A percentile compares a stretch with the other conserved stretches of the same genome.
These are phyloP conservation scores for Lolium rigidum DNA, from an alignment of 176 grass and related monocot genomes.

Conservation along the genomic window DNA sequence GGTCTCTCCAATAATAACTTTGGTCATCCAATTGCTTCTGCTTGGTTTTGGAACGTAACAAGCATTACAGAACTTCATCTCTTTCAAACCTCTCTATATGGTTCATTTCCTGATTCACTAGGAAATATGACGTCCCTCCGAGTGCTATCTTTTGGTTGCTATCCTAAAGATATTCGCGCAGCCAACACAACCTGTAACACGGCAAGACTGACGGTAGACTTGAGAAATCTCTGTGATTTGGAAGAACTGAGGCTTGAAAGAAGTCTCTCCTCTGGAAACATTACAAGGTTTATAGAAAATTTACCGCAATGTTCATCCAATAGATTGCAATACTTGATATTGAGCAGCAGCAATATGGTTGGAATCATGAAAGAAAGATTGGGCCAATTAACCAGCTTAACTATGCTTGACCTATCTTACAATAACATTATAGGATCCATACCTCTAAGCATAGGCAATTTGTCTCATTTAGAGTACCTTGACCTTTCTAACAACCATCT, in stretches of 20 bases:
- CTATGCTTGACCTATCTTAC: not conserved
- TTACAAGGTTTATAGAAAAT: conserved; percentile 8
- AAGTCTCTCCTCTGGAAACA: not conserved
- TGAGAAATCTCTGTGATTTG: conserved; percentile 32
- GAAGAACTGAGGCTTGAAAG: not conserved
- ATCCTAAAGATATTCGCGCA: not conserved
- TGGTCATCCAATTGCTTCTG: not conserved
- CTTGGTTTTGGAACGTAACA: conserved; percentile 24
- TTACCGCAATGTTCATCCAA: conserved; percentile 2
- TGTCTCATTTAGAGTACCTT: not conserved
- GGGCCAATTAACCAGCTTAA: not conserved
- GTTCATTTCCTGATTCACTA: not conserved
- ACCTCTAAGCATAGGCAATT: not conserved
- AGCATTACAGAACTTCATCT: not conserved
- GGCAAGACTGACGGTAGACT: not conserved
- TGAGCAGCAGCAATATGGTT: not conserved
- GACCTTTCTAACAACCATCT: conserved; percentile 1
- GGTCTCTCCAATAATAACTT: not conserved
- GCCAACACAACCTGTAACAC: not conserved
- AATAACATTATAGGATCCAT: conserved; percentile 23
- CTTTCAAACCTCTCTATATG: not conserved
- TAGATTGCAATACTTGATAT: not conserved
- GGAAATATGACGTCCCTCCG: not conserved
- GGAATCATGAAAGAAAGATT: not conserved
- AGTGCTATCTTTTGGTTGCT: not conserved